Evolutionary conservation across 129 eudicot species (phyloP), one percentile per base, ranked within the genome.

Genomic region (Kitagawia praeruptora): DNA sequence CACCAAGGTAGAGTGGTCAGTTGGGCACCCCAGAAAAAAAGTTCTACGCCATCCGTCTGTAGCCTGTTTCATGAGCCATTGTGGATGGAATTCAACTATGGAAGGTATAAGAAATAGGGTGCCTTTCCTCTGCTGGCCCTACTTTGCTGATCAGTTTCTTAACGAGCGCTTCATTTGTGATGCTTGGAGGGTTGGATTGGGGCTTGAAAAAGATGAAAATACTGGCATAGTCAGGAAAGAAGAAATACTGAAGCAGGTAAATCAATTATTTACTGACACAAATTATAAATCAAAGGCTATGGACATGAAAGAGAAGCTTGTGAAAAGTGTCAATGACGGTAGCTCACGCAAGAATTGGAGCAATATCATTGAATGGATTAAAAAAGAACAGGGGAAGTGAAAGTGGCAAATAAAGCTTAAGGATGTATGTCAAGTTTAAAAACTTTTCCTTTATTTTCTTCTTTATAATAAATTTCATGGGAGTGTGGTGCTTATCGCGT

Each of bases 91-190:
- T 64, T 64, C 71, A 0, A 64, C 40, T 6, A 12, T 28, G 18
- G 71, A 64, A 64, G 71, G 71, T 27, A 27, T 64, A 64, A 64
- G 71, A 19, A 84, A 84, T 44, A 92, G 95, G 4, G 58, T 89
- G 8, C 94, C 92, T 28, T 84, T 90, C 69, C 77, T 92, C 75
- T 92, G 97, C 54, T 89, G 95, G 92, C 95, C 94, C 14, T 92
- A 89, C 75, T 87, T 85, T 80, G 86, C 85, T 1, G 97, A 92
- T 80, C 97, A 92, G 56, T 84, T 85, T 70, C 75, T 83, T 34
- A 92, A 88, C 63, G 81, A 79, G 73, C 83, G 72, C 40, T 90
- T 88, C 51, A 83, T 90, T 71, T 64, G 71, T 64, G 71, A 64
- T 64, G 71, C 39, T 28, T 64, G 71, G 71, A 64, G 28, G 71